Evolutionary conservation across 805 yeast species (phyloP), one percentile per base, ranked within the genome.

Genomic region (Saccharomycopsis schoenii): DNA sequence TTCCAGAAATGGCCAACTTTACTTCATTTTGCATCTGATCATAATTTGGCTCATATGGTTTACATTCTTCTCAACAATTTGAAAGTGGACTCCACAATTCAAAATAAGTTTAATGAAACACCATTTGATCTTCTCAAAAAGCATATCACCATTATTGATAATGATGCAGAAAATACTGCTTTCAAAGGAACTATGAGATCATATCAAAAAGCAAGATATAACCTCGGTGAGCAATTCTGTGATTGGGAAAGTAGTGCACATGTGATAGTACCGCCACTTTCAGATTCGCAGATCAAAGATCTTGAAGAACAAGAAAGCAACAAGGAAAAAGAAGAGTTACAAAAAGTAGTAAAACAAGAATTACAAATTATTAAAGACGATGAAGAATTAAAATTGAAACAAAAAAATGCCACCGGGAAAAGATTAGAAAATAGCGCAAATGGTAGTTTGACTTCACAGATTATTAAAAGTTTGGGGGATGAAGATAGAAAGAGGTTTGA

Each of bases 401-500:
- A 73, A 55, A 67, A 65, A 59, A 66, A 65, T 43, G 57, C 60
- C 1, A 64, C 55, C 55, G 70, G 58, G 61, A 70, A 11, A 64
- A 72, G 1, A 63, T 41, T 36, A 19, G 56, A 56, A 1, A 25
- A 29, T 19, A 29, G 21, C 8, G 66, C 60, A 1, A 71, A 69
- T 60, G 66, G 68, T n/a, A 64, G 66, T 1, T 12, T 61, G 10
- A 61, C 60, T 52, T 78, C 73, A 65, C 73, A 75, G 24, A 83
- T 83, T 55, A 67, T 85, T 59, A 78, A 80, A 54, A 85, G 91
- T 0, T 75, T 93, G 60, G 79, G 83, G 8, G 90, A 85, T 1
- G 89, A 84, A 29, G 97, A 92, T 65, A 80, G 83, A 67, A 78
- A 80, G 79, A 80, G 85, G 67, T 74, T 94, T 21, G 91, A 92